Conservation (phyloP, 805 yeast species). For the Yarrowia phangngaensis region DNA sequence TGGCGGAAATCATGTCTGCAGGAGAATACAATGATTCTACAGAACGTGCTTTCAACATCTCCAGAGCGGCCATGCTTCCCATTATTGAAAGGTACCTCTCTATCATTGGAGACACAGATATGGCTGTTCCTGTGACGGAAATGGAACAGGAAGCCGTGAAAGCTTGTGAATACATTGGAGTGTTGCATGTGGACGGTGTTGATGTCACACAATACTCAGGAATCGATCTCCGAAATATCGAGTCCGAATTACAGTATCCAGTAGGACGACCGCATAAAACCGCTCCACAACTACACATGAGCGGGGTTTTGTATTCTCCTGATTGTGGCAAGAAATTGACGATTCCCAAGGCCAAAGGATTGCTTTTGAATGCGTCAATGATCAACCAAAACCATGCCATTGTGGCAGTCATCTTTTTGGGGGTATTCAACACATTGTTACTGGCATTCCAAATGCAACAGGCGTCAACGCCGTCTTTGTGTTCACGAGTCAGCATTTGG, state of each 20-base stretch:
- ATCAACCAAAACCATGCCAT: constrained; percentile 40
- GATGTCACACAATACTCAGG: constrained; percentile 44
- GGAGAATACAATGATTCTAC: neutral
- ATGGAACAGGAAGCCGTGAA: constrained; percentile 46
- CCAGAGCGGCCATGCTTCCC: constrained; percentile 54
- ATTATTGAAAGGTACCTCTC: constrained; percentile 26
- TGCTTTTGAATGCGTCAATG: constrained; percentile 3
- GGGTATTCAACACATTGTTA: constrained; percentile 53
- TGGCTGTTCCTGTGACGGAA: constrained; percentile 57
- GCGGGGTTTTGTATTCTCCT: constrained; percentile 74
- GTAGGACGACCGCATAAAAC: constrained; percentile 68
- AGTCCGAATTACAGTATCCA: constrained; percentile 68
- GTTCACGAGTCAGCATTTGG: constrained; percentile 68
- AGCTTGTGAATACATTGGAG: constrained; percentile 69
- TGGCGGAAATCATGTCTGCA: constrained; percentile 47
- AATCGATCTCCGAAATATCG: constrained; percentile 55
- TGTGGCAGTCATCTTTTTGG: constrained; percentile 45
- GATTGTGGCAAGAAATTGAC: constrained; percentile 70
- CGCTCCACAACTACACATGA: constrained; percentile 55
- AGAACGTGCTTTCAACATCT: constrained; percentile 47
- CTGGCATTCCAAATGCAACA: constrained; percentile 65
- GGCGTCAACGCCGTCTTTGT: constrained; percentile 73
- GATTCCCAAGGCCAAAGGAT: constrained; percentile 1
- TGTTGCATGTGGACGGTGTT: constrained; percentile 65
- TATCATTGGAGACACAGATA: constrained; percentile 48